These are phyloP conservation scores for Boletus semigastroideus DNA, from an alignment of 1,284 basidiomycete genomes.

Conservation along the genomic window DNA sequence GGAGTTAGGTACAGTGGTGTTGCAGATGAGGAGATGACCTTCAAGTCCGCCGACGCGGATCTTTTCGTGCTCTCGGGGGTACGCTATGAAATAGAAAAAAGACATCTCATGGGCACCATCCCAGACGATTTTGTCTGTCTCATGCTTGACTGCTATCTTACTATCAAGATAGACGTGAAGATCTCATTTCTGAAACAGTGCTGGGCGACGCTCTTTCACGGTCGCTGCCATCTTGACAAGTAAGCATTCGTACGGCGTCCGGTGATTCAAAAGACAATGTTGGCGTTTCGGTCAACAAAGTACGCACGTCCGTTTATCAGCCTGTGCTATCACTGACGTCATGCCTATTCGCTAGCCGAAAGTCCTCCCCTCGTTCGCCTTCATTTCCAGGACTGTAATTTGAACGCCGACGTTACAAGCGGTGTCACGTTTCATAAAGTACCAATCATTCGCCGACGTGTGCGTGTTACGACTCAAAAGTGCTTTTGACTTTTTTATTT, in stretches of 20 bases:
- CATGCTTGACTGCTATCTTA: too few relatives aligned
- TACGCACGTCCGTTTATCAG: slow-evolving; percentile 5
- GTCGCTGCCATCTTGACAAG: slow-evolving; percentile 1
- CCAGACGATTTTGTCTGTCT: too few relatives aligned
- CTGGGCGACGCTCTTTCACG: slow-evolving; percentile 7
- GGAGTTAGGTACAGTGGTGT: slow-evolving; percentile 2
- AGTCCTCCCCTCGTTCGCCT: slow-evolving; percentile 9
- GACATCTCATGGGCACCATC: too few relatives aligned
- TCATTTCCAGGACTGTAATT: slow-evolving; percentile 10
- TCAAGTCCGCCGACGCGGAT: slow-evolving; percentile 4
- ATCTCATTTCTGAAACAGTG: background rate
- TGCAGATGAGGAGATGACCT: slow-evolving; percentile 4
- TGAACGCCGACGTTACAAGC: slow-evolving; percentile 10
- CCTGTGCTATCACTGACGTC: slow-evolving; percentile 1
- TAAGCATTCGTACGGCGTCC: background rate
- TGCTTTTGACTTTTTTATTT: background rate
- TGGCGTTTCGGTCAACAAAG: slow-evolving; percentile 6
- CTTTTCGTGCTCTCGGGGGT: slow-evolving; percentile 11
- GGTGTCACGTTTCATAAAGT: slow-evolving; percentile 18
- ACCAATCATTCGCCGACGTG: slow-evolving; percentile 7
- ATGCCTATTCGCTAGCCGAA: background rate
- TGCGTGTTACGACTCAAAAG: background rate
- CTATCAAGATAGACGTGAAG: too few relatives aligned
- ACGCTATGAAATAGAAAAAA: slow-evolving; percentile 1
- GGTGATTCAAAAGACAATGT: too few relatives aligned